Conservation (phyloP, 208 protist species). For the Leishmania tropica region DNA sequence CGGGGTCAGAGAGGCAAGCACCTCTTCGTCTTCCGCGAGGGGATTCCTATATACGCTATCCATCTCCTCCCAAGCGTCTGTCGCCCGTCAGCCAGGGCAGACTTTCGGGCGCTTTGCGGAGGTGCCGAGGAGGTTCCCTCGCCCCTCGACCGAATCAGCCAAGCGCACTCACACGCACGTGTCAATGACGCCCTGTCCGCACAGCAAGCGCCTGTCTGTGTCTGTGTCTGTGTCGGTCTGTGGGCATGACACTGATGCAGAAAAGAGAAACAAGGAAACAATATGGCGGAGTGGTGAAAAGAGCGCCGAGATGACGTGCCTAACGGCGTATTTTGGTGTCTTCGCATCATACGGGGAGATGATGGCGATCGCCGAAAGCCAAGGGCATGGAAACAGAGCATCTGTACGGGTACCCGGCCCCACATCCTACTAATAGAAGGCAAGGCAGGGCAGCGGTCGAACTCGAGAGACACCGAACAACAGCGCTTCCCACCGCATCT, state of each 20-base stretch:
- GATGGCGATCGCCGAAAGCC: too few relatives aligned
- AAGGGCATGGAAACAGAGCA: background rate
- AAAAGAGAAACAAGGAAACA: background rate
- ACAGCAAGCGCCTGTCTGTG: background rate
- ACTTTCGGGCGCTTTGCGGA: background rate
- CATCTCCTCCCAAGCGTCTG: background rate
- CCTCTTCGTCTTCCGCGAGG: constrained; percentile 28
- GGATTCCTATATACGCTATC: background rate
- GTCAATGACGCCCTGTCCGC: background rate
- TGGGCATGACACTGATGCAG: background rate
- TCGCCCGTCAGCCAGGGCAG: too few relatives aligned
- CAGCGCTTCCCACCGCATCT: background rate
- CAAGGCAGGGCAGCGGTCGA: background rate
- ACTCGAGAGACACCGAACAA: background rate
- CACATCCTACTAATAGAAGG: background rate
- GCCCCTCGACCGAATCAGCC: background rate
- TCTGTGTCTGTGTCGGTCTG: background rate
- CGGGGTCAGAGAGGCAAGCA: background rate
- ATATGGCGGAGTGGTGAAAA: background rate
- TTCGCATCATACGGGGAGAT: background rate
- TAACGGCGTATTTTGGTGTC: background rate
- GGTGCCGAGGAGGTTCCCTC: background rate
- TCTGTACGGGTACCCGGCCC: background rate
- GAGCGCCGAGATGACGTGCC: background rate
- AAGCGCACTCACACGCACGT: background rate